Conservation (phyloP, 1,139 yeast genomes). For the Taphrina sp. region DNA sequence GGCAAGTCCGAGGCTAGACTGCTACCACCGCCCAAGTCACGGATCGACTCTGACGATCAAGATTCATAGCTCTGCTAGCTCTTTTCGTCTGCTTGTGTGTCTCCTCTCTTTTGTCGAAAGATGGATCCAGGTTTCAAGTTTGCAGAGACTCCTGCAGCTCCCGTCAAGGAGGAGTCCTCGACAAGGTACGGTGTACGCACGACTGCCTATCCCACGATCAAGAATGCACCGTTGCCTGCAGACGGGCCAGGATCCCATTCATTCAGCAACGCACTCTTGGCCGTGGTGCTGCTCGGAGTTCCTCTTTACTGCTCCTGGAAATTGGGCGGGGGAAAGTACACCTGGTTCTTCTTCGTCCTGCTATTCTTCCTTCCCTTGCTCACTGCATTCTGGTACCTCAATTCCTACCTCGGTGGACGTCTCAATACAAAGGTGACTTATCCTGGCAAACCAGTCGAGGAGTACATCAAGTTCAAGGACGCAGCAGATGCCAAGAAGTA, state of each 20-base stretch:
- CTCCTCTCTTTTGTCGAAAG: not conserved
- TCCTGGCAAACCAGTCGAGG: constrained; percentile 75
- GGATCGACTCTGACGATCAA: too few relatives aligned
- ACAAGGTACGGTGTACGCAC: constrained; percentile 58
- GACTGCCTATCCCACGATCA: constrained; percentile 66
- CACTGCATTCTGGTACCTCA: constrained; percentile 74
- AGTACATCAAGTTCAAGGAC: constrained; percentile 79
- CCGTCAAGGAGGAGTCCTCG: constrained; percentile 10
- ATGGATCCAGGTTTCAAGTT: constrained; percentile 32
- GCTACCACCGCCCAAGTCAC: too few relatives aligned
- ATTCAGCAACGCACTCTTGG: constrained; percentile 64
- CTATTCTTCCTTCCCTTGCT: constrained; percentile 65
- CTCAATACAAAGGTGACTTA: constrained; percentile 71
- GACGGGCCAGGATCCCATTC: constrained; percentile 85
- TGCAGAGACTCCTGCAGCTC: constrained; percentile 27
- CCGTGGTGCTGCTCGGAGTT: constrained; percentile 55
- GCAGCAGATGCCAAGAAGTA: constrained; percentile 69
- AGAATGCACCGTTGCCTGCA: constrained; percentile 85
- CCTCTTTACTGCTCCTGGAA: constrained; percentile 66
- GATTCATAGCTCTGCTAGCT: too few relatives aligned
- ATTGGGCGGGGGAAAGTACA: constrained; percentile 71
- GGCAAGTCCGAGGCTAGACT: too few relatives aligned
- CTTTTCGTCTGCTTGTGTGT: not conserved
- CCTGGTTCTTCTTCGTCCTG: constrained; percentile 55
- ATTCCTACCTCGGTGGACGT: constrained; percentile 77